Percentiles rank a stretch among this genome's conserved stretches.
Evolutionary conservation across 768 basidiomycete species (phyloP).

Genomic region (Trametes cingulata): DNA sequence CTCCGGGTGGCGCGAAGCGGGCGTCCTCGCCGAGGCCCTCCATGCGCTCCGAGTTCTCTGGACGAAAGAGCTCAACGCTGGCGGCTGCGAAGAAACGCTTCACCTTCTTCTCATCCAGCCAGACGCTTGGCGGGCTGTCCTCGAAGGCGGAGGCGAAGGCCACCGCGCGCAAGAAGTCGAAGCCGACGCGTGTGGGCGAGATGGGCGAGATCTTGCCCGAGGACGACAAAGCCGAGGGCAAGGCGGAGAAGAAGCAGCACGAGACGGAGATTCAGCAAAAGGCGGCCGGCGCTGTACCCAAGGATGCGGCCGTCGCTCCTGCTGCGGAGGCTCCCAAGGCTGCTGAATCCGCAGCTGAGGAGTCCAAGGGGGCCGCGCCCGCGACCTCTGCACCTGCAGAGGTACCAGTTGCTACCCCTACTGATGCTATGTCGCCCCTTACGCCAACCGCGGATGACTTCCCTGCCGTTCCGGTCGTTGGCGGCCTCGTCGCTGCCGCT

Average conservation of each 20-base stretch:
- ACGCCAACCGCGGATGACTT: conserved; percentile 18
- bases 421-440: conserved; percentile 7
- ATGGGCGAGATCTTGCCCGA: conserved; percentile 70
- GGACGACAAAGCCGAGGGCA: conserved; percentile 36
- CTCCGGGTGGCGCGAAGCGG: conserved; percentile 24
- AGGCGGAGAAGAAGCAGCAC: background rate
- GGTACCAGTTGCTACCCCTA: background rate
- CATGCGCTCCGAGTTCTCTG: conserved; percentile 28
- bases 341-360: background rate
- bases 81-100: conserved; percentile 61
- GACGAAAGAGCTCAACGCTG: conserved; percentile 42
- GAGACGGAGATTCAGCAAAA: background rate
- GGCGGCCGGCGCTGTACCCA: background rate
- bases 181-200: conserved; percentile 54
- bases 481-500: conserved; percentile 16
- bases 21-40: conserved; percentile 33
- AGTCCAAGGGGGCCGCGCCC: conserved; percentile 17
- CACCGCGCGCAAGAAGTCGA: conserved; percentile 26
- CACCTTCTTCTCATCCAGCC: conserved; percentile 52
- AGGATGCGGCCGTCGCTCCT: background rate
- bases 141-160: conserved; percentile 24
- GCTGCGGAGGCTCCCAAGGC: background rate
- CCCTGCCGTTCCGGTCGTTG: conserved; percentile 25
- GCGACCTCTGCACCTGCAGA: conserved; percentile 13
- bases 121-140: conserved; percentile 13